phyloP scores from a whole-genome alignment of 1,284 basidiomycete genomes.

The Abortiporus biennis region DNA sequence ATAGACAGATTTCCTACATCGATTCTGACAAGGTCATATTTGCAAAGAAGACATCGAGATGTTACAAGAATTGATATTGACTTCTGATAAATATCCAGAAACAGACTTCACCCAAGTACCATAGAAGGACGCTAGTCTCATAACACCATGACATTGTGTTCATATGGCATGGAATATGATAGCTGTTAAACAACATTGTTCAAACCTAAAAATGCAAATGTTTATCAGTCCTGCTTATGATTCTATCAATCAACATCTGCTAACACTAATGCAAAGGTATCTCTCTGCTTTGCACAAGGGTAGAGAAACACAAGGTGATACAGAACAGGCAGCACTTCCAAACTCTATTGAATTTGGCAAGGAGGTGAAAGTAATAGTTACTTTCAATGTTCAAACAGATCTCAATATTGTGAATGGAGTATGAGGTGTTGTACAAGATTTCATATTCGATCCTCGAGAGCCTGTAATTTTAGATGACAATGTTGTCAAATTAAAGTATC shows the following conservation, averaged over 20 bases:
- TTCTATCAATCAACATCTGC: conserved; percentile 12
- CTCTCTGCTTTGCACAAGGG: conserved; percentile 7
- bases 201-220: conserved; percentile 7
- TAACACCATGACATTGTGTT: conserved; percentile 30
- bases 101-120: conserved; percentile 16
- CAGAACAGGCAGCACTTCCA: conserved; percentile 17
- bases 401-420: conserved; percentile 35
- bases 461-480: conserved; percentile 13
- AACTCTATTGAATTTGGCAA: conserved; percentile 26
- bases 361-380: conserved; percentile 39
- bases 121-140: conserved; percentile 24
- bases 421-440: conserved; percentile 26
- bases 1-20: conserved; percentile 29
- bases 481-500: conserved; percentile 18
- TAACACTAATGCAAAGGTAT: conserved; percentile 16
- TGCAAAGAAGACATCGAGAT: conserved; percentile 22
- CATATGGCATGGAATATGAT: conserved; percentile 26
- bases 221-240: conserved; percentile 19
- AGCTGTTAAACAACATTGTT: conserved; percentile 16
- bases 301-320: conserved; percentile 4
- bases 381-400: conserved; percentile 32
- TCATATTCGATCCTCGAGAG: conserved; percentile 26
- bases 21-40: conserved; percentile 22
- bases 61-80: conserved; percentile 21
- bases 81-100: not conserved